Evolutionary conservation across 345 rosid genomes (phyloP).

Genomic region (Physaria fendleri): DNA sequence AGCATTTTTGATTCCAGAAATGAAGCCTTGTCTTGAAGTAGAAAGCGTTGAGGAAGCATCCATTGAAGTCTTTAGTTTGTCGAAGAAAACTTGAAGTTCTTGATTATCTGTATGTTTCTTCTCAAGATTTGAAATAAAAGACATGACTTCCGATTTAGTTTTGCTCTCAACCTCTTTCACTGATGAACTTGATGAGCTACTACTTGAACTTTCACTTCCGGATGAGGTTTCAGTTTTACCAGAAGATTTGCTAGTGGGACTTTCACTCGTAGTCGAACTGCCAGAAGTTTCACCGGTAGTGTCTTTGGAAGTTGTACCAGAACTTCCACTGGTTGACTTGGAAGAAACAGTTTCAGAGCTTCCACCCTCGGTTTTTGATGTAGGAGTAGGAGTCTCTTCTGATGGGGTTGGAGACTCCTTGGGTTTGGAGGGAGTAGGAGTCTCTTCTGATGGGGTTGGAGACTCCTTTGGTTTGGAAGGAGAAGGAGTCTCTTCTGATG

Average conservation of each 20-base stretch:
- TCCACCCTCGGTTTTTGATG: not conserved
- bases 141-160: constrained; percentile 15
- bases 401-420: no score
- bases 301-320: not conserved
- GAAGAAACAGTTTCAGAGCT: not conserved
- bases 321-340: not conserved
- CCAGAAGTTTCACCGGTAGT: not conserved
- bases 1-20: not conserved
- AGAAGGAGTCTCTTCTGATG: no score
- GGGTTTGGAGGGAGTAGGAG: no score
- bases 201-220: not conserved
- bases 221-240: no score
- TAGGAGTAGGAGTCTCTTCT: no score
- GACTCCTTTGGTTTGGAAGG: no score
- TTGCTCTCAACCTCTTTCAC: constrained; percentile 14
- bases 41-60: constrained; percentile 2
- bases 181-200: not conserved
- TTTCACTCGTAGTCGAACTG: no score
- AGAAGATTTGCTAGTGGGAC: no score
- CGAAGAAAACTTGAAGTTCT: constrained; percentile 24
- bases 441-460: no score
- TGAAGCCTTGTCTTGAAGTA: not conserved
- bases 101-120: constrained; percentile 13
- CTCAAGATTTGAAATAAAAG: constrained; percentile 17
- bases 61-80: constrained; percentile 17